Base-by-base conservation (phyloP, 2,329 filamentous ascomycete species). In the Apiospora aurea region DNA sequence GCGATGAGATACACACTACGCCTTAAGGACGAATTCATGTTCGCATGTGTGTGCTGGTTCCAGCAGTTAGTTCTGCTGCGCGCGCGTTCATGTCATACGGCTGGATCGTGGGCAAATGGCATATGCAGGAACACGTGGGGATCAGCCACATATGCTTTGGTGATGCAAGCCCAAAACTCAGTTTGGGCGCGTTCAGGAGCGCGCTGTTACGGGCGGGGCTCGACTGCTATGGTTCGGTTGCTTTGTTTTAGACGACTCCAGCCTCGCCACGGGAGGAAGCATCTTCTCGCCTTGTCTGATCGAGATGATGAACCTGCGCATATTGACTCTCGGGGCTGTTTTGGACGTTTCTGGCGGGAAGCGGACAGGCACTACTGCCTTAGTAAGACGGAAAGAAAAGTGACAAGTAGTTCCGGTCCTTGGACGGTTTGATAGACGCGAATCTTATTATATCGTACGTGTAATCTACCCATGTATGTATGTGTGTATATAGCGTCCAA, bases 71-170 rank as follows among this genome's bases (percentile, higher is more conserved):
- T 1, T 14, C 34, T n/a, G 34, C 57, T n/a, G 57, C 57, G 16
- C 53, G 13, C 24, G 24, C 14, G 26, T 29, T n/a, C n/a, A n/a
- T n/a, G n/a, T n/a, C n/a, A n/a, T n/a, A n/a, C 13, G 26, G 7
- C 21, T 38, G 26, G 34, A 18, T 47, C 7, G n/a, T 34, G 51
- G 34, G 18, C 34, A 64, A 41, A 64, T 64, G 57, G 57, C 29
- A 41, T 64, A 64, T 64, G 57, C 57, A 64, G 57, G 57, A 41
- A 41, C 57, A 41, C 34, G 57, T 64, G 57, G 57, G 34, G 6
- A 64, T 14, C 18, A n/a, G 34, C 10, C 57, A 64, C 57, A 41
- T 24, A 26, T n/a, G 34, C 53, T 41, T 41, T 49, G 57, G 29
- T n/a, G 34, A 64, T 41, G 57, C 57, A 41, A n/a, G n/a, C 34